Conservation (phyloP, 2,329 filamentous ascomycete species). For the Colletotrichum zoysiae region DNA sequence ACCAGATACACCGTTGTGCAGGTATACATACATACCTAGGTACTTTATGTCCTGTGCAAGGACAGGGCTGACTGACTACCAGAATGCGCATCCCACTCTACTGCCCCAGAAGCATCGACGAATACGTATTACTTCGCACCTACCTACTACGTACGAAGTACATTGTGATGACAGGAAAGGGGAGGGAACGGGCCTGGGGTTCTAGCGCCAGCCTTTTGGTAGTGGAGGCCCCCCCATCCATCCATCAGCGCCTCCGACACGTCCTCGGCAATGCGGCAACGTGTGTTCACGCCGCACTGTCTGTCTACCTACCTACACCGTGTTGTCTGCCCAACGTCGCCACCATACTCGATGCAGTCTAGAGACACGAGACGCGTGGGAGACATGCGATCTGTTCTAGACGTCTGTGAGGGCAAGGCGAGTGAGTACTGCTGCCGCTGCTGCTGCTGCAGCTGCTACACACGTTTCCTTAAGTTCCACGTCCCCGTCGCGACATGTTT, state of each 20-base stretch:
- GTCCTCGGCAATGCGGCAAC: background rate
- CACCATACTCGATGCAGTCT: no score
- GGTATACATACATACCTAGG: no score
- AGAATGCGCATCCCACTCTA: conserved; percentile 5
- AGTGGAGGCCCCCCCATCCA: background rate
- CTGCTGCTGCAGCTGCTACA: background rate
- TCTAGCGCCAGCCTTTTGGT: conserved; percentile 5
- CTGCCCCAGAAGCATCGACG: background rate
- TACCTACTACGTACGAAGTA: no score
- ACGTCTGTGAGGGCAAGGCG: conserved; percentile 5
- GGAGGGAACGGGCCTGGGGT: conserved; percentile 6
- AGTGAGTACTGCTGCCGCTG: background rate
- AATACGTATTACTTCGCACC: no score
- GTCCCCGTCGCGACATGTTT: conserved; percentile 32
- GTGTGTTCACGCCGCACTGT: background rate
- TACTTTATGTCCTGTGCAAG: no score
- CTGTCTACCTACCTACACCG: no score
- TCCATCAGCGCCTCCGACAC: background rate
- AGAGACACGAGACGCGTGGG: background rate
- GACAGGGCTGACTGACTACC: background rate
- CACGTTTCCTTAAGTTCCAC: conserved; percentile 31
- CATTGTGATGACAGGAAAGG: background rate
- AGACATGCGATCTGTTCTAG: background rate
- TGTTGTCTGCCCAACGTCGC: background rate
- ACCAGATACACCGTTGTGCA: no score